Evolutionary conservation across 306 rosid genomes (phyloP).

Genomic region (Astragalus membranaceus): DNA sequence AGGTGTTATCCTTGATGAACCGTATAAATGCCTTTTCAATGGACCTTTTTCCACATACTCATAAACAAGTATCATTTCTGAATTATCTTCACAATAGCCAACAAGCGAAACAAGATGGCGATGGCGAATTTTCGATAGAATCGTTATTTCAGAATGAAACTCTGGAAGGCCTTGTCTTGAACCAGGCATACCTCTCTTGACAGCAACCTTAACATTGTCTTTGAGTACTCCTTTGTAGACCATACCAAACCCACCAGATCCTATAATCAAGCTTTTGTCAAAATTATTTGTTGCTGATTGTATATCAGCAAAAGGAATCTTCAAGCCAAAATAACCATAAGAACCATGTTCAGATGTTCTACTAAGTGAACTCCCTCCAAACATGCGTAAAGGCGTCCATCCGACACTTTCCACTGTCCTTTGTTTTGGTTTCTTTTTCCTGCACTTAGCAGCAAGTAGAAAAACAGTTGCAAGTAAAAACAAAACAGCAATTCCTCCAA

Average conservation of each 20-base stretch:
- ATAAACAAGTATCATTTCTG: constrained; percentile 93
- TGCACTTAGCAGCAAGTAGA: constrained; percentile 46
- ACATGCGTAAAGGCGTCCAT: constrained; percentile 73
- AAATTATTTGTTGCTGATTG: constrained; percentile 76
- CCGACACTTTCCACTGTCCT: constrained; percentile 59
- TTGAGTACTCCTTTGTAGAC: constrained; percentile 72
- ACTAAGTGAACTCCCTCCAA: constrained; percentile 80
- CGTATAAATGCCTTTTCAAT: constrained; percentile 71
- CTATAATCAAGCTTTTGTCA: constrained; percentile 58
- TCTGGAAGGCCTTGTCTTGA: constrained; percentile 99
- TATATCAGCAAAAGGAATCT: constrained; percentile 72
- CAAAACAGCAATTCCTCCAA: constrained; percentile 51
- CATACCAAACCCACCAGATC: constrained; percentile 96
- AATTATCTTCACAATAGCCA: constrained; percentile 88
- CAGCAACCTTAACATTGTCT: constrained; percentile 82
- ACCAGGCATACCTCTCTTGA: constrained; percentile 94
- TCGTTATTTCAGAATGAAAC: constrained; percentile 82
- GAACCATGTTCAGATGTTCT: constrained; percentile 77
- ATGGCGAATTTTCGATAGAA: constrained; percentile 86
- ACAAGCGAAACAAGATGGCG: constrained; percentile 90
- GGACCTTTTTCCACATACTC: constrained; percentile 94
- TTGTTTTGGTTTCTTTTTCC: constrained; percentile 54
- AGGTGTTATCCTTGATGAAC: constrained; percentile 43
- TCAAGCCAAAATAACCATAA: constrained; percentile 69
- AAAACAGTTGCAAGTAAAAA: constrained; percentile 35